These are phyloP conservation scores for Pleurotus djamor DNA, from an alignment of 768 basidiomycete species.

Conservation along the genomic window DNA sequence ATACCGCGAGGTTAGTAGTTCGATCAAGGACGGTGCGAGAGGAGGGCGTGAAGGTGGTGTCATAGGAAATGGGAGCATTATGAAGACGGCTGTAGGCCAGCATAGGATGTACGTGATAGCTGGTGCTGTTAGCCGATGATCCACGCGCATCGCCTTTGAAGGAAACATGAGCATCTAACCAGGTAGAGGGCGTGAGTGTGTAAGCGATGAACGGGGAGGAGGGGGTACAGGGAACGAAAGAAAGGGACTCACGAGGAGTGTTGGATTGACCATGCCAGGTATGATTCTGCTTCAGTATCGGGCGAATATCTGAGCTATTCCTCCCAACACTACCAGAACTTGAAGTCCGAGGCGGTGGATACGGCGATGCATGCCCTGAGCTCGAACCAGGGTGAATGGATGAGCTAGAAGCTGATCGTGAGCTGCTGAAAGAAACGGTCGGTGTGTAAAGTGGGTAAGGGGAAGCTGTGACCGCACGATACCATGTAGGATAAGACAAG, in stretches of 20 bases:
- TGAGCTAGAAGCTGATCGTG: slow-evolving; percentile 50
- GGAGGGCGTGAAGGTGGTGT: slow-evolving; percentile 55
- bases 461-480: slow-evolving; percentile 10
- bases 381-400: slow-evolving; percentile 41
- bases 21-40: slow-evolving; percentile 56
- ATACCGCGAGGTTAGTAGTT: slow-evolving; percentile 50
- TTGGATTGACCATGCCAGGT: slow-evolving; percentile 39
- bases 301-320: slow-evolving; percentile 35
- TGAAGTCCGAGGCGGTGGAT: slow-evolving; percentile 31
- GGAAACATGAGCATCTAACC: slow-evolving; percentile 28
- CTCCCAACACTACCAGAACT: slow-evolving; percentile 34
- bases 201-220: neutral
- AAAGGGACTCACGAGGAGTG: slow-evolving; percentile 14
- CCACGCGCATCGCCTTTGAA: slow-evolving; percentile 17
- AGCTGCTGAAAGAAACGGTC: slow-evolving; percentile 31
- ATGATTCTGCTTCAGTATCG: slow-evolving; percentile 44
- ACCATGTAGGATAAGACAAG: neutral
- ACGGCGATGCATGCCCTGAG: slow-evolving; percentile 22
- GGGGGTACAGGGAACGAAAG: neutral
- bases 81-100: slow-evolving; percentile 55
- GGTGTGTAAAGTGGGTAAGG: slow-evolving; percentile 21
- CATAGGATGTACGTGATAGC: slow-evolving; percentile 62
- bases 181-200: neutral
- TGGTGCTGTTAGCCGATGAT: slow-evolving; percentile 25
- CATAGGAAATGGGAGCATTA: slow-evolving; percentile 61